Evolutionary conservation across 2,329 filamentous ascomycete species (phyloP).

Genomic region (Neonectria coccinea): DNA sequence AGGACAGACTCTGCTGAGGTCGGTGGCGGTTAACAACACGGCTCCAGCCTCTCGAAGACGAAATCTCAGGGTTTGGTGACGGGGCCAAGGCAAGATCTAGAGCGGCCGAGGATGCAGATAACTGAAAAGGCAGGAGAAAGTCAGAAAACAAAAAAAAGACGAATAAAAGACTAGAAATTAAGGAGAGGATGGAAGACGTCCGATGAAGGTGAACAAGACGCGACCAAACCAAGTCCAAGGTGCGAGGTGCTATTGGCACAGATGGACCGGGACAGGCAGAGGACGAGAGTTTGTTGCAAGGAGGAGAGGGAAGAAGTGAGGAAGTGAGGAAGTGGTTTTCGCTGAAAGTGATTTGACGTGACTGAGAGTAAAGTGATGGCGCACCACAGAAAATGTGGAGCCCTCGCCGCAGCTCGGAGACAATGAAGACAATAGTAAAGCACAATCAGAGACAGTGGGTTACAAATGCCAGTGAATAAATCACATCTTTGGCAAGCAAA

Average conservation of each 20-base stretch:
- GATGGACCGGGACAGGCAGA: background rate
- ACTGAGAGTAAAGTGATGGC: slow-evolving; percentile 31
- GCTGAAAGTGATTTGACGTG: slow-evolving; percentile 14
- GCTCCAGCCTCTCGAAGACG: slow-evolving; percentile 66
- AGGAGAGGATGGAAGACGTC: slow-evolving; percentile 23
- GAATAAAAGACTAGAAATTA: no score
- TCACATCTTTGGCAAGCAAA: slow-evolving; percentile 5
- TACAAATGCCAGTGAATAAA: background rate
- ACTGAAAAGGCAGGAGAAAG: slow-evolving; percentile 60
- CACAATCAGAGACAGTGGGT: slow-evolving; percentile 24
- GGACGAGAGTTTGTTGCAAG: slow-evolving; percentile 4
- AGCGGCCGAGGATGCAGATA: slow-evolving; percentile 84
- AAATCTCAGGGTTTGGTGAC: slow-evolving; percentile 70
- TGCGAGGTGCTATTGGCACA: background rate
- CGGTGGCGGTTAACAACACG: slow-evolving; percentile 74
- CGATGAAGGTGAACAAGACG: slow-evolving; percentile 6
- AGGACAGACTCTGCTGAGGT: slow-evolving; percentile 69
- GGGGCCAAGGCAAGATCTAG: slow-evolving; percentile 82
- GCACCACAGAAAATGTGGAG: slow-evolving; percentile 40
- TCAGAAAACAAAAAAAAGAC: slow-evolving; percentile 46
- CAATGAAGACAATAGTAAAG: slow-evolving; percentile 28
- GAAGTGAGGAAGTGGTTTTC: slow-evolving; percentile 28
- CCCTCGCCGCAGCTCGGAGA: slow-evolving; percentile 27
- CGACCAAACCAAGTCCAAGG: slow-evolving; percentile 8
- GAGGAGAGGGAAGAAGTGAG: slow-evolving; percentile 21